Evolutionary conservation across 2,329 filamentous ascomycete genomes (phyloP).

Genomic region (Alternaria hordeiaustralica): DNA sequence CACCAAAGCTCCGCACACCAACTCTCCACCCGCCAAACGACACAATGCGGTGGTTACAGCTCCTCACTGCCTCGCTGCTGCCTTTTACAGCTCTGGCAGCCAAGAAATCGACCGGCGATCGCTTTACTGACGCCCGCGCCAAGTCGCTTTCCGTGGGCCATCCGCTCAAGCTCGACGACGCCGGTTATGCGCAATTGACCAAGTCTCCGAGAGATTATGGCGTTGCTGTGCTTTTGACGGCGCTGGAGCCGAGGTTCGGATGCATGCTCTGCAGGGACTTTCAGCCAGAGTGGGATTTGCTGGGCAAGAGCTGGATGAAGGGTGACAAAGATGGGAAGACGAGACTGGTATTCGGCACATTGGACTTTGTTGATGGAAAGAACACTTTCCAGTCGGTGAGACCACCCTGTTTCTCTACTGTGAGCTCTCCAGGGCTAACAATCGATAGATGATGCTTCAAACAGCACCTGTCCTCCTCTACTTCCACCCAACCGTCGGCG

Average conservation of each 20-base stretch:
- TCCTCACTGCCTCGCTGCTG: conserved; percentile 69
- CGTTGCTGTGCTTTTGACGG: conserved; percentile 82
- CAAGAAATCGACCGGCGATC: conserved; percentile 68
- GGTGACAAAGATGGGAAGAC: conserved; percentile 78
- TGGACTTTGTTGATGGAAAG: conserved; percentile 88
- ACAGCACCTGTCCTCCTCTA: conserved; percentile 89
- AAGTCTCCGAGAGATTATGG: conserved; percentile 82
- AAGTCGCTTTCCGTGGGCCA: conserved; percentile 66
- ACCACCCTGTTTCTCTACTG: not conserved
- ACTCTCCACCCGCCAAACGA: conserved; percentile 23
- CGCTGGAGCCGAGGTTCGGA: conserved; percentile 80
- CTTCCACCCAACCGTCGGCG: conserved; percentile 84
- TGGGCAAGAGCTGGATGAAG: conserved; percentile 85
- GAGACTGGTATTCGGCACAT: conserved; percentile 77
- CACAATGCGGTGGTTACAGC: conserved; percentile 70
- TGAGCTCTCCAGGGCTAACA: not conserved
- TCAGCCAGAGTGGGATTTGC: conserved; percentile 89
- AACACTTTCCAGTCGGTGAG: conserved; percentile 84
- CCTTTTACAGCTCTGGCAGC: conserved; percentile 67
- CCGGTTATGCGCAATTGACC: conserved; percentile 76
- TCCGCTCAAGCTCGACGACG: conserved; percentile 80
- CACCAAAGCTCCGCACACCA: conserved; percentile 27
- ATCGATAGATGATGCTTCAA: conserved; percentile 81
- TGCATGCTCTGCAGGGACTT: conserved; percentile 90
- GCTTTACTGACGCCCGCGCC: conserved; percentile 73